Base-by-base conservation (phyloP, 2,329 filamentous ascomycete species). In the Colletotrichum australisinense region DNA sequence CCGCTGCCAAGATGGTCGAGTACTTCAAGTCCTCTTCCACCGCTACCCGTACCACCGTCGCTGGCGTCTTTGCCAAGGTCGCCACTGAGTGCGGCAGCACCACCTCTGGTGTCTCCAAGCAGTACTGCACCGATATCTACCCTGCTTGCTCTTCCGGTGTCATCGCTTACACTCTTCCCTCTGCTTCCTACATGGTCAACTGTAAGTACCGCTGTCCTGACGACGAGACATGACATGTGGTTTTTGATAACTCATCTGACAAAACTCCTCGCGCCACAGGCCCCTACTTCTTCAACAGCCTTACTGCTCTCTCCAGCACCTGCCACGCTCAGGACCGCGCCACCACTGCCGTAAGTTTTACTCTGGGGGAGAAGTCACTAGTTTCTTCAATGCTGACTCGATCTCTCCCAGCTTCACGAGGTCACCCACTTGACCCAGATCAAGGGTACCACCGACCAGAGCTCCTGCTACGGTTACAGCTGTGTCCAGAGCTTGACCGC, bases 261-360 rank as follows among this genome's bases (percentile, higher is more conserved):
- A 7, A 46, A 46, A 55, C 12, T n/a, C n/a, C 12, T 14, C 52
- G 14, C 22, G 14, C n/a, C 4, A 11, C 26, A 55, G 52, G 42
- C 82, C 84, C 86, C 16, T 80, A 90, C 24, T 91, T 88, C 82
- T 93, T 91, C 84, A 87, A 79, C 59, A 82, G 79, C 19, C 84
- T 93, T 9, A 84, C 88, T 0, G 84, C 85, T 1, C 72, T 89
- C 35, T 82, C 87, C 9, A 76, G 76, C 9, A 81, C 79, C 1
- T 94, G 92, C 83, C 90, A 93, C 78, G 86, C 77, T 2, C 91
- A 93, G 81, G 92, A 93, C 78, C 89, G 92, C 82, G 89, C 89
- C 3, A 91, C 88, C 12, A 93, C 91, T 12, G 87, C 88, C 87
- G 87, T 38, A 80, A 46, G 42, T n/a, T 16, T 9, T 46, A 14